These are phyloP conservation scores for Articulospora tetracladia DNA, from an alignment of 495 filamentous ascomycete genomes.

Conservation along the genomic window DNA sequence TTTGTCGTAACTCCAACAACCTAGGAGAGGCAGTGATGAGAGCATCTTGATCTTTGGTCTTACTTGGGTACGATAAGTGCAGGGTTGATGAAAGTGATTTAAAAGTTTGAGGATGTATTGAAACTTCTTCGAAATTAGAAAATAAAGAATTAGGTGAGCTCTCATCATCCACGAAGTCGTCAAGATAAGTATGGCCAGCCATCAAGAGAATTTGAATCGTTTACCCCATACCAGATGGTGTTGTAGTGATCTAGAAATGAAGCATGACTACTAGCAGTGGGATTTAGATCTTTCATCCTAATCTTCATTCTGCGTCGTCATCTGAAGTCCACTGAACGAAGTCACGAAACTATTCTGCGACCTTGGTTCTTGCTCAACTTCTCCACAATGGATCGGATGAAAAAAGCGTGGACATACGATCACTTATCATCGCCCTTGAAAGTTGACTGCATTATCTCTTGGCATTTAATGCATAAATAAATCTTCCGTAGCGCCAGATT, in stretches of 20 bases:
- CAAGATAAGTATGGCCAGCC: constrained; percentile 6
- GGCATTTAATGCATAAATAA: background rate
- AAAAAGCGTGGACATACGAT: background rate
- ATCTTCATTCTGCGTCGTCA: background rate
- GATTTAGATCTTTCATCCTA: no score
- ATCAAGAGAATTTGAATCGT: constrained; percentile 2
- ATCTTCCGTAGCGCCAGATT: background rate
- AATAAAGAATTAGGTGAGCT: background rate
- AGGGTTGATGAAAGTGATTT: background rate
- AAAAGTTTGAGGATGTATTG: constrained; percentile 4
- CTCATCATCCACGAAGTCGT: constrained; percentile 5
- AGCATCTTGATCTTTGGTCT: constrained; percentile 1
- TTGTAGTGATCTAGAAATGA: background rate
- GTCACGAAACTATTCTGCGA: background rate
- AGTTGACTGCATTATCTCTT: no score
- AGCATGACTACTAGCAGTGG: no score
- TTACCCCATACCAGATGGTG: constrained; percentile 1
- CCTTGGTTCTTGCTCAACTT: background rate
- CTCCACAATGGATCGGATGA: background rate
- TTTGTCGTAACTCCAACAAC: constrained; percentile 2
- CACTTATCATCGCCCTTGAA: background rate
- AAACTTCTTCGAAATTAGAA: no score
- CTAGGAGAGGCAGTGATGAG: constrained; percentile 3
- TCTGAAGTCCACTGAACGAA: background rate
- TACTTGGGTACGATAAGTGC: no score